Percentiles rank a stretch among this genome's conserved stretches.
These are phyloP conservation scores for Vigna nakashimae DNA, from an alignment of 306 rosid genomes.

Conservation along the genomic window DNA sequence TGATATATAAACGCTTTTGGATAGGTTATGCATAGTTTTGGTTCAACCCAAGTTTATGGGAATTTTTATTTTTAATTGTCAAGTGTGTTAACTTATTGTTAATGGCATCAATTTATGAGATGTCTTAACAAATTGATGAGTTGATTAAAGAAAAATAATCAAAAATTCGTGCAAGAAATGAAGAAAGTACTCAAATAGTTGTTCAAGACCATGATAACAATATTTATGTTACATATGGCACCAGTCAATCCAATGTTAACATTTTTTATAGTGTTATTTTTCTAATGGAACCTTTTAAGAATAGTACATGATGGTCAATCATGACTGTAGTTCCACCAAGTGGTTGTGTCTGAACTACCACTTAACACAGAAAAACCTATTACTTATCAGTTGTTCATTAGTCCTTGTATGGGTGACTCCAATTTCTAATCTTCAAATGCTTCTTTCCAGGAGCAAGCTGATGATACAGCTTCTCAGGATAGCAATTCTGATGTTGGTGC, in stretches of 20 bases:
- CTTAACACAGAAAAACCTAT: not conserved
- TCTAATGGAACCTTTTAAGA: conserved; percentile 14
- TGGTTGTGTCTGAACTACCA: not conserved
- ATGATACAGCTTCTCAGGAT: conserved; percentile 74
- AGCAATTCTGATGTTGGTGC: conserved; percentile 59
- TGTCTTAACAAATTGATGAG: not conserved
- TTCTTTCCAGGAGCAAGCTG: conserved; percentile 71
- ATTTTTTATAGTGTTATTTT: conserved; percentile 4
- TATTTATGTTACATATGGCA: not conserved
- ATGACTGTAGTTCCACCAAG: conserved; percentile 6
- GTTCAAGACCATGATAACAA: not conserved
- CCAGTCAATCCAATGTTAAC: not conserved
- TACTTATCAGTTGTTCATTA: conserved; percentile 7
- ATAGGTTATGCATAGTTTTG: not conserved
- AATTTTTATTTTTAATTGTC: not conserved
- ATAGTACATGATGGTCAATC: not conserved
- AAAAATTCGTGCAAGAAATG: not conserved
- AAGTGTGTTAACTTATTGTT: not conserved
- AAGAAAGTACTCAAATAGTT: not conserved
- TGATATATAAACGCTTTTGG: conserved; percentile 17
- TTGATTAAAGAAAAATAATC: not conserved
- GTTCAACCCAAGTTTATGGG: not conserved
- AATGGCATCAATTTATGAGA: not conserved
- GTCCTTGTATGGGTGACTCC: conserved; percentile 42
- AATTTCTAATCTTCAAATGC: conserved; percentile 50